phyloP scores from a whole-genome alignment of 306 rosid genomes.

The Glycine tomentella region DNA sequence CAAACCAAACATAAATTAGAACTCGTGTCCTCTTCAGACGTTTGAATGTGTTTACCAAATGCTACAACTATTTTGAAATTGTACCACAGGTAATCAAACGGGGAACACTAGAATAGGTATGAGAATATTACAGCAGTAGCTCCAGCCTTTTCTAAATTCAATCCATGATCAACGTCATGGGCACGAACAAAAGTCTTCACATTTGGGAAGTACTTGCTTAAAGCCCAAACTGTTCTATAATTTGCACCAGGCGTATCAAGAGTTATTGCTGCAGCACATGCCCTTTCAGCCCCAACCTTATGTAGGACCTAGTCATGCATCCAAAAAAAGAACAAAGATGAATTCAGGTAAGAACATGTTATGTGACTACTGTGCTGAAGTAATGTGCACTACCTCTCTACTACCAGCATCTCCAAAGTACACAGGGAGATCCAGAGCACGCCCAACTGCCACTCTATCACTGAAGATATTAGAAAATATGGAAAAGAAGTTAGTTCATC shows the following conservation, averaged over 20 bases:
- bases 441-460: constrained; percentile 96
- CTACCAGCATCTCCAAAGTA: constrained; percentile 99
- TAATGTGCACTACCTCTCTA: constrained; percentile 74
- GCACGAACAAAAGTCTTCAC: constrained; percentile 99
- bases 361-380: constrained; percentile 33
- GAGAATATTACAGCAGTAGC: constrained; percentile 90
- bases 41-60: background rate
- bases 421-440: constrained; percentile 95
- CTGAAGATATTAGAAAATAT: constrained; percentile 58
- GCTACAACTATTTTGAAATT: background rate
- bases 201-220: constrained; percentile 96
- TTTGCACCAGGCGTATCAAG: constrained; percentile 97
- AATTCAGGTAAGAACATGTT: constrained; percentile 38
- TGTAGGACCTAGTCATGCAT: constrained; percentile 82
- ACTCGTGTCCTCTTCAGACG: background rate
- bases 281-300: constrained; percentile 97
- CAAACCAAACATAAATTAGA: background rate
- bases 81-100: constrained; percentile 33
- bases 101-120: constrained; percentile 35
- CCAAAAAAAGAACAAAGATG: constrained; percentile 48
- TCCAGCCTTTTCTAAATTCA: constrained; percentile 99
- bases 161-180: constrained; percentile 99
- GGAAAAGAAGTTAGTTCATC: constrained; percentile 43
- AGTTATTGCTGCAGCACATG: constrained; percentile 97
- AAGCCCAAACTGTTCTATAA: constrained; percentile 99